Evolutionary conservation across 768 basidiomycete genomes (phyloP).

Genomic region (Coprinopsis sp.): DNA sequence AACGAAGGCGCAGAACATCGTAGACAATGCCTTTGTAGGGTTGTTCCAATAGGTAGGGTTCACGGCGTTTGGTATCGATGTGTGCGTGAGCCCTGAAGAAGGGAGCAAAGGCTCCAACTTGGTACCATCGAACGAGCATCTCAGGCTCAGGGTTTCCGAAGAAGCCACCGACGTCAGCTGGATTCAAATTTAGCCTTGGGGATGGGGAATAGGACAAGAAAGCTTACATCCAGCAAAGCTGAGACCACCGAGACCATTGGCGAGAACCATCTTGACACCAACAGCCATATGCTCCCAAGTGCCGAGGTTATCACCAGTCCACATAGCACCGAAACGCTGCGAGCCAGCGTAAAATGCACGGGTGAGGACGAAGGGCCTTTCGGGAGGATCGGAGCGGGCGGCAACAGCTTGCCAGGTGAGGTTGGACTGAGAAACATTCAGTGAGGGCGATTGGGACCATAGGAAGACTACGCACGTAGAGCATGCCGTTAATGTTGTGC

Average conservation of each 20-base stretch:
- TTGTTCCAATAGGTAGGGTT: conserved; percentile 89
- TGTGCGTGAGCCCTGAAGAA: conserved; percentile 99
- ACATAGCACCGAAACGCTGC: conserved; percentile 94
- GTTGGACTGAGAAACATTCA: conserved; percentile 57
- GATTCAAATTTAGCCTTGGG: too few relatives aligned
- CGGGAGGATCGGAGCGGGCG: conserved; percentile 66
- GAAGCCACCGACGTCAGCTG: conserved; percentile 98
- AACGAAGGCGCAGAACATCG: conserved; percentile 75
- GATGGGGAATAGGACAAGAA: neutral
- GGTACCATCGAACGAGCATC: conserved; percentile 96
- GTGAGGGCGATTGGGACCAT: neutral
- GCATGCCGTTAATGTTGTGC: conserved; percentile 97
- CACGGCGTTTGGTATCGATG: conserved; percentile 95
- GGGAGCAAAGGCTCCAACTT: conserved; percentile 89
- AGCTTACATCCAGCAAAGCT: conserved; percentile 83
- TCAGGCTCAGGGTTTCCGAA: conserved; percentile 95
- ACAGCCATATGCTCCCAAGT: conserved; percentile 98
- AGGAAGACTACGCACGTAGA: conserved; percentile 50
- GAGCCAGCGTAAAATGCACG: conserved; percentile 94
- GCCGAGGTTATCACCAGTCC: conserved; percentile 98
- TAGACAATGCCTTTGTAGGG: conserved; percentile 83
- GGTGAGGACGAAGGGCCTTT: conserved; percentile 92
- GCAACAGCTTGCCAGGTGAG: conserved; percentile 76
- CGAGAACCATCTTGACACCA: conserved; percentile 88
- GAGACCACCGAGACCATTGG: conserved; percentile 87